Percentiles rank a stretch among this genome's conserved stretches.
Evolutionary conservation across 1,284 basidiomycete species (phyloP).

Genomic region (Malassezia yamatoensis): DNA sequence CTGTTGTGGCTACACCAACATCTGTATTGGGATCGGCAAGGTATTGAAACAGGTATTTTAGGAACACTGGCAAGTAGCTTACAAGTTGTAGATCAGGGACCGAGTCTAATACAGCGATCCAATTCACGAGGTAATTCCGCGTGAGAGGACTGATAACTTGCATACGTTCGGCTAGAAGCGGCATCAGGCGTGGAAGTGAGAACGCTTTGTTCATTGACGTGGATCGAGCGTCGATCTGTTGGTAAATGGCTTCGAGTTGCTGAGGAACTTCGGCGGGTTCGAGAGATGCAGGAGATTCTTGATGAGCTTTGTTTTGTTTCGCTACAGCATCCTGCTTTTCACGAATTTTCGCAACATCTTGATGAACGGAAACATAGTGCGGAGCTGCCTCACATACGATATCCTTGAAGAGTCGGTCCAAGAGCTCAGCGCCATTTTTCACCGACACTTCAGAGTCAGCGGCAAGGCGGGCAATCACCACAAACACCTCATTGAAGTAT

Average conservation of each 20-base stretch:
- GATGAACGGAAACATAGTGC: constrained; percentile 80
- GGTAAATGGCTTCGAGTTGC: constrained; percentile 9
- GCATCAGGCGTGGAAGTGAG: constrained; percentile 86
- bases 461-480: constrained; percentile 76
- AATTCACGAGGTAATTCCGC: constrained; percentile 86
- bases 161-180: constrained; percentile 81
- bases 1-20: constrained; percentile 81
- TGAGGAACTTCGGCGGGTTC: constrained; percentile 32
- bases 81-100: constrained; percentile 93
- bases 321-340: constrained; percentile 55
- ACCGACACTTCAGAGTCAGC: constrained; percentile 93
- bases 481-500: constrained; percentile 97
- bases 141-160: constrained; percentile 93
- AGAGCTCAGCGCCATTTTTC: constrained; percentile 96
- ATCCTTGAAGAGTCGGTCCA: constrained; percentile 91
- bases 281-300: constrained; percentile 36
- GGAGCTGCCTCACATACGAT: constrained; percentile 94
- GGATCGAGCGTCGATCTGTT: constrained; percentile 19
- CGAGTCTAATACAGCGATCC: constrained; percentile 91
- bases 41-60: constrained; percentile 81
- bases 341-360: constrained; percentile 52
- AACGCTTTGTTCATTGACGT: constrained; percentile 55
- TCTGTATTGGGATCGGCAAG: constrained; percentile 90
- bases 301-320: constrained; percentile 18
- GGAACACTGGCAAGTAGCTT: constrained; percentile 82